Evolutionary conservation across 2,329 filamentous ascomycete species (phyloP), one percentile per base, ranked within the genome.

Genomic region (Fusarium kyushuense): DNA sequence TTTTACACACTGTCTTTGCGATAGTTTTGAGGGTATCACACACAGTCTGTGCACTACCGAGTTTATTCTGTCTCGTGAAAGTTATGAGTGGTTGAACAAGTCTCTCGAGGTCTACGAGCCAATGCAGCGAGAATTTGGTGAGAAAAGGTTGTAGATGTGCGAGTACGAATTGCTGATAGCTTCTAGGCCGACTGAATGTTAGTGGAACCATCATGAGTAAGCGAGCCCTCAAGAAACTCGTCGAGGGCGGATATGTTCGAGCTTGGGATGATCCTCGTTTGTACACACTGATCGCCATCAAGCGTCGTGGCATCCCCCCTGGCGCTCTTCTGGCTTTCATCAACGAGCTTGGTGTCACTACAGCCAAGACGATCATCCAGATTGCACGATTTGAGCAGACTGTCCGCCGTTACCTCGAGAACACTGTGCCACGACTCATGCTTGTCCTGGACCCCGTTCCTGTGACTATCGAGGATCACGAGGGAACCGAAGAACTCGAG

Each of bases 1-100:
- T 78, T 96, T 96, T 77, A 92, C 91, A 0, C 93, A 96, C 82
- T 97, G 92, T 78, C 84, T 97, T 23, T 95, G 92, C 73, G 96
- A 98, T 84, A 94, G 92, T 71, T 93, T 97, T 69, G 96, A 99
- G 79, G 87, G 87, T 19, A 96, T 98, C 74, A 94, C 94, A 0
- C 95, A 97, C 82, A 95, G 91, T 16, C 84, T 98, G 21, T 98
- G 95, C 78, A 98, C 96, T 0, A 95, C 92, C 3, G 96, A 98
- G 78, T 97, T 98, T 74, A 89, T 94, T 69, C 88, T 92, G 52
- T 91, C 92, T 21, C 84, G 95, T 61, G 90, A 92, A 46, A 96
- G 92, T 38, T 99, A 98, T 76, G 94, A 98, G 76, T 98, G 87
- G 88, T 83, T 98, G 33, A 92, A 96, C 78, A 89, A 93, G 79